phyloP scores from a whole-genome alignment of 768 basidiomycete genomes.

The Auriscalpium orientale region DNA sequence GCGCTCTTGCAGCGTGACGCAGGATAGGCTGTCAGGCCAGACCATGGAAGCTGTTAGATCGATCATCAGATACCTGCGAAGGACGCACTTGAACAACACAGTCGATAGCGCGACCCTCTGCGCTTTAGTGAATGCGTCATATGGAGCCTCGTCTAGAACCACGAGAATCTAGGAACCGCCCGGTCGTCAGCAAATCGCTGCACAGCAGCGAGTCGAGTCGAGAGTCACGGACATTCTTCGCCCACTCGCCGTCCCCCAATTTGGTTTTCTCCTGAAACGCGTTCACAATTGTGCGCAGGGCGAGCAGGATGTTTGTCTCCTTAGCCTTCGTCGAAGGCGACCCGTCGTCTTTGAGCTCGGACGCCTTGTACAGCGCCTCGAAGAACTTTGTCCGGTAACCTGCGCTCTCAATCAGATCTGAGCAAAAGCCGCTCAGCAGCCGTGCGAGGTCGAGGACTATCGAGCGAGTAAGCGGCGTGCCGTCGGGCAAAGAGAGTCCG shows the following conservation, averaged over 20 bases:
- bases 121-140: slow-evolving; percentile 51
- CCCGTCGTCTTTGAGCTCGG: slow-evolving; percentile 58
- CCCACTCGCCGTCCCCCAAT: slow-evolving; percentile 41
- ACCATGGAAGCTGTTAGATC: neutral
- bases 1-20: slow-evolving; percentile 38
- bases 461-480: neutral
- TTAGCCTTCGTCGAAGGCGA: slow-evolving; percentile 54
- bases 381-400: slow-evolving; percentile 46
- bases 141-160: slow-evolving; percentile 42
- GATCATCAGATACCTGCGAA: neutral
- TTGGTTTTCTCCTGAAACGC: slow-evolving; percentile 50
- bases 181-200: neutral
- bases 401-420: slow-evolving; percentile 39
- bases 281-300: slow-evolving; percentile 77
- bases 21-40: slow-evolving; percentile 48
- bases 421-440: slow-evolving; percentile 59
- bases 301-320: slow-evolving; percentile 80
- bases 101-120: slow-evolving; percentile 77
- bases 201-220: neutral
- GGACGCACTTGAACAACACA: slow-evolving; percentile 77
- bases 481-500: neutral
- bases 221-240: slow-evolving; percentile 34
- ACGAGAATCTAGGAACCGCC: slow-evolving; percentile 43
- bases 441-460: slow-evolving; percentile 83
- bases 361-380: slow-evolving; percentile 54